Evolutionary conservation across 306 rosid genomes (phyloP), one percentile per base, ranked within the genome.

Genomic region (Clitoria ternatea): DNA sequence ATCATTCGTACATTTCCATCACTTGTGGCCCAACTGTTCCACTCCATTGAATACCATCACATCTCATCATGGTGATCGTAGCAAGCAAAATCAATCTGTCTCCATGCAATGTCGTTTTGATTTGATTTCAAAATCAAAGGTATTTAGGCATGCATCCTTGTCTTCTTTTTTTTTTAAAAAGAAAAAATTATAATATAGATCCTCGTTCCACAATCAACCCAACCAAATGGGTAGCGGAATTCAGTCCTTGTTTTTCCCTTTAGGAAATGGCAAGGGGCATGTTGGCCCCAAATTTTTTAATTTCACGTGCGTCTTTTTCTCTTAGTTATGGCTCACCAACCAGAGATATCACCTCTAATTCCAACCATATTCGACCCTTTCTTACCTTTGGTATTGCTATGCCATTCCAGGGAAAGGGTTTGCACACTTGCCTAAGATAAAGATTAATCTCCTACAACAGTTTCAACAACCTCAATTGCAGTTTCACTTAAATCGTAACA

Each of bases 271-370:
- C 79, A 74, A 7, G 56, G 78, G 73, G 78, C 74, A 79, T 48
- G 63, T 44, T 79, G 81, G 74, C 36, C 73, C 83, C 74, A 74
- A 61, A n/a, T 4, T 13, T 53, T 44, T 66, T 18, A 79, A 74
- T 61, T 66, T 54, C 76, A 52, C 62, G 35, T 59, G 49, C 43
- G 47, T 62, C 73, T n/a, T 66, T 70, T 72, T 83, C 73, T 59
- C 8, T 20, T 15, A 48, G 71, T 74, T 79, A 82, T 62, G 68
- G 48, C 66, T 14, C 78, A 84, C 86, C 87, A 69, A 86, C 86
- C 62, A 57, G 44, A 24, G 11, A 23, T 52, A 13, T 23, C 29
- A 54, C 54, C 17, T 53, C 73, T 19, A 69, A 69, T 62, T 57
- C 39, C 43, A 77, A 53, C 77, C 33, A 66, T 48, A 39, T 73